Base-by-base conservation (phyloP, 177 flowering plant species). In the Vitis hybrid region DNA sequence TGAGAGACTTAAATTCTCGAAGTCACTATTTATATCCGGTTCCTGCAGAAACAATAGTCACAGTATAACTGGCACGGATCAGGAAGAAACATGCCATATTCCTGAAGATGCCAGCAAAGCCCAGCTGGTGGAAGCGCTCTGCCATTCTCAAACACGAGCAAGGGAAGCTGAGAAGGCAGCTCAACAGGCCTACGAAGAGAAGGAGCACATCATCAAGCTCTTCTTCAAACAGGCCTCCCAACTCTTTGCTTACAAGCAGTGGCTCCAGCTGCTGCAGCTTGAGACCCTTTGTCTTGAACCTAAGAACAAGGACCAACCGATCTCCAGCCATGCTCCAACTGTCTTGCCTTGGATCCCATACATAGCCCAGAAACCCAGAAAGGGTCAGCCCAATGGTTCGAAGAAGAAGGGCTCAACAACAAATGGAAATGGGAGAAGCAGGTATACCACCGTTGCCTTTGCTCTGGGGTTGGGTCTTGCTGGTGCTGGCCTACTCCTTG, bases 401-500 rank as follows among this genome's bases (percentile, higher is more conserved):
- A 40, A 59, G 63, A 46, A 68, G 48, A 51, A 68, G 40, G 2
- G 40, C 40, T 40, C 48, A 19, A 18, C 69, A 9, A 3, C 10
- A 40, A 40, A 40, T 40, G 13, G 52, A 60, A 8, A 18, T 11
- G 60, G 24, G 30, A n/a, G 65, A 9, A 49, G 72, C 4, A 82
- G 49, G 70, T 80, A 64, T 71, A 85, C 81, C 1, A 85, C 81
- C 1, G 70, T 84, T 65, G 87, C 84, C 30, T 79, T 85, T 65
- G 88, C 82, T 4, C 35, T 89, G 27, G 94, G 94, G 46, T 70
- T 87, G 66, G 74, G 90, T 59, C 89, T 89, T 21, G 86, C 81
- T 59, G 83, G 94, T 57, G 91, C 90, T 40, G 91, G 90, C 7
- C 75, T 89, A 77, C 81, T 89, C 58, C 78, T 89, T 30, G 92